A percentile compares a stretch with the other conserved stretches of the same genome.
Conservation (phyloP, 371 early-diverging fungal genomes). For the Syncephalastrum monosporum region DNA sequence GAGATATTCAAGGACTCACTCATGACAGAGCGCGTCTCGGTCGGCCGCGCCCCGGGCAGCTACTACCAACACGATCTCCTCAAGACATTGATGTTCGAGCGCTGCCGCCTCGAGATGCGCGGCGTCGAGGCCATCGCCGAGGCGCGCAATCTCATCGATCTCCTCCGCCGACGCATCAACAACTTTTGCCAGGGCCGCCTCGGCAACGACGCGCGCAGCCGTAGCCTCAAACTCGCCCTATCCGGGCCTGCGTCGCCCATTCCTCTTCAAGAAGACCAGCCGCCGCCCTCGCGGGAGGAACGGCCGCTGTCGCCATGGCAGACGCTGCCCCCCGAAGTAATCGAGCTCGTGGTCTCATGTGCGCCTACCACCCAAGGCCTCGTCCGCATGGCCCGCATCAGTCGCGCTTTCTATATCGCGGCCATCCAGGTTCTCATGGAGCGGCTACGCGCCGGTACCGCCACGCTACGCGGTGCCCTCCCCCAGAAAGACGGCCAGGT, state of each 20-base stretch:
- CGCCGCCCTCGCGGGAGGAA: background rate
- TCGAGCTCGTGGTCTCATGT: slow-evolving; percentile 27
- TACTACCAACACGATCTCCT: slow-evolving; percentile 28
- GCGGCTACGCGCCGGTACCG: slow-evolving; percentile 16
- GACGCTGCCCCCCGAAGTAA: slow-evolving; percentile 30
- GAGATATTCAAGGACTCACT: slow-evolving; percentile 18
- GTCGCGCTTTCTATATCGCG: slow-evolving; percentile 30
- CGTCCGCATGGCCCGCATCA: slow-evolving; percentile 20
- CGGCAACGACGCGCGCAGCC: too few species aligned
- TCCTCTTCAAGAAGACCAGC: background rate
- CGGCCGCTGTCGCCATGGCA: too few species aligned
- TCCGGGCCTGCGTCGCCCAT: too few species aligned
- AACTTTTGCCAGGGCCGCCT: background rate
- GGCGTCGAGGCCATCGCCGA: slow-evolving; percentile 20
- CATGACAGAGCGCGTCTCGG: slow-evolving; percentile 19
- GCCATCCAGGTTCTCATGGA: slow-evolving; percentile 22
- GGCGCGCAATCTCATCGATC: slow-evolving; percentile 18
- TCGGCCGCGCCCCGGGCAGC: slow-evolving; percentile 35
- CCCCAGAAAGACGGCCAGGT: slow-evolving; percentile 16
- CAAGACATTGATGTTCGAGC: slow-evolving; percentile 68
- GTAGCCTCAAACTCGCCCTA: too few species aligned
- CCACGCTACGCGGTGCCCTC: slow-evolving; percentile 15
- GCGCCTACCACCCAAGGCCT: slow-evolving; percentile 15
- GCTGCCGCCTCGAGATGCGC: slow-evolving; percentile 47
- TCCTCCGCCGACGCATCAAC: slow-evolving; percentile 6